These are phyloP conservation scores for Trichocomaceae sp. DNA, from an alignment of 2,329 filamentous ascomycete genomes.

Conservation along the genomic window DNA sequence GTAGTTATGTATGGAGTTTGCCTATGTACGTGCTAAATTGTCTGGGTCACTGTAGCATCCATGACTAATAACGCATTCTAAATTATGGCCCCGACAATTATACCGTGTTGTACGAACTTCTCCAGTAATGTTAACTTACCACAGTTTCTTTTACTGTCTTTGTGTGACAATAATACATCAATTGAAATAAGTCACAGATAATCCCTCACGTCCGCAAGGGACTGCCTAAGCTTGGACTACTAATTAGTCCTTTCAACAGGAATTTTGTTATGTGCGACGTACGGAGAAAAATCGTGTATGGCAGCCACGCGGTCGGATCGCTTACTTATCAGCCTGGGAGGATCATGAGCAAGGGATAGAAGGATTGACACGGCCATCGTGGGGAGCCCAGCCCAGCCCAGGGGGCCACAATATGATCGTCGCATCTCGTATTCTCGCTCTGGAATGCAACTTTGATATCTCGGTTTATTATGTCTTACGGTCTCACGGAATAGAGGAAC, in stretches of 20 bases:
- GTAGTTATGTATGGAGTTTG: no score
- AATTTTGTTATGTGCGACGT: neutral
- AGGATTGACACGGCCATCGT: neutral
- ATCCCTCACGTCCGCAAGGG: neutral
- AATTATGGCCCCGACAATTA: neutral
- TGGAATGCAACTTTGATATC: no score
- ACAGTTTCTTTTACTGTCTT: no score
- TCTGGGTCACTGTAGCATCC: no score
- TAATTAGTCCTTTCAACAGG: no score
- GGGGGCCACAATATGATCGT: neutral
- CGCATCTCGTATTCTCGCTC: neutral
- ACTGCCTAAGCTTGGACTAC: no score
- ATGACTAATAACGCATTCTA: neutral
- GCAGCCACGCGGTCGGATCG: conserved; percentile 11
- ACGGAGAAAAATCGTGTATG: conserved; percentile 2
- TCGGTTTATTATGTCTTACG: no score
- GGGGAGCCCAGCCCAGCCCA: no score
- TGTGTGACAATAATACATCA: neutral
- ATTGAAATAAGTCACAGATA: neutral
- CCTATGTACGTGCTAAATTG: no score
- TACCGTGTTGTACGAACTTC: neutral
- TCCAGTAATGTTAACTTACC: neutral
- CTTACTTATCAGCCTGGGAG: neutral
- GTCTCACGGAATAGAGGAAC: no score
- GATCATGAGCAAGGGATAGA: conserved; percentile 1